Conservation (phyloP, 2,329 filamentous ascomycete genomes). For the Drechslerella coelobrocha region DNA sequence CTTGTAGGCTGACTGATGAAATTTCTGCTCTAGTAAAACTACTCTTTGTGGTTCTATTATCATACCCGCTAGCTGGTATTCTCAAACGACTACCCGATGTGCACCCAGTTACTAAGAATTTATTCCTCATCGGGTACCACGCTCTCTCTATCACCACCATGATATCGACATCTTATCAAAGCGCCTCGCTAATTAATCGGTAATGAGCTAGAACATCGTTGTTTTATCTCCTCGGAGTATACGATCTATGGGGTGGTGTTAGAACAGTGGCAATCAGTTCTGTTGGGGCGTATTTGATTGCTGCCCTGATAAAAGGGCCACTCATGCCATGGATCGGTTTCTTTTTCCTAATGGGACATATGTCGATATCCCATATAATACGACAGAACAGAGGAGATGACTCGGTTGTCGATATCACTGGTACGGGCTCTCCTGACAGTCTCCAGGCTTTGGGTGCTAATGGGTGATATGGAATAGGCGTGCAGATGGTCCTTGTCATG, state of each 20-base stretch:
- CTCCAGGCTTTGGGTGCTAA: too few relatives aligned
- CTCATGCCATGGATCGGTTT: constrained; percentile 99
- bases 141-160: background rate
- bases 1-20: background rate
- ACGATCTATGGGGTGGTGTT: constrained; percentile 86
- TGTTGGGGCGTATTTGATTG: constrained; percentile 79
- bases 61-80: constrained; percentile 86
- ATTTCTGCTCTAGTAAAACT: constrained; percentile 75
- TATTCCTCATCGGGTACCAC: constrained; percentile 77
- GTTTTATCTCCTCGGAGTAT: constrained; percentile 93
- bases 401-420: constrained; percentile 81
- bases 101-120: constrained; percentile 82
- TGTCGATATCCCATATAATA: constrained; percentile 86
- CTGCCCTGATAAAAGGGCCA: constrained; percentile 80
- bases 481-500: constrained; percentile 98
- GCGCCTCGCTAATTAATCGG: background rate
- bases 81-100: constrained; percentile 89
- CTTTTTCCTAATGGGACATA: constrained; percentile 90
- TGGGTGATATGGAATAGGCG: constrained; percentile 60
- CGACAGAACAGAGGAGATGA: constrained; percentile 75
- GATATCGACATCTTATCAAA: constrained; percentile 4
- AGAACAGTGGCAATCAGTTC: constrained; percentile 81
- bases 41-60: constrained; percentile 85
- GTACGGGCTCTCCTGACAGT: constrained; percentile 52
- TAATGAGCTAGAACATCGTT: constrained; percentile 68